Percentiles rank a stretch among this genome's conserved stretches.
Conservation (phyloP, 2,329 filamentous ascomycete species). For the Neonectria magnoliae region DNA sequence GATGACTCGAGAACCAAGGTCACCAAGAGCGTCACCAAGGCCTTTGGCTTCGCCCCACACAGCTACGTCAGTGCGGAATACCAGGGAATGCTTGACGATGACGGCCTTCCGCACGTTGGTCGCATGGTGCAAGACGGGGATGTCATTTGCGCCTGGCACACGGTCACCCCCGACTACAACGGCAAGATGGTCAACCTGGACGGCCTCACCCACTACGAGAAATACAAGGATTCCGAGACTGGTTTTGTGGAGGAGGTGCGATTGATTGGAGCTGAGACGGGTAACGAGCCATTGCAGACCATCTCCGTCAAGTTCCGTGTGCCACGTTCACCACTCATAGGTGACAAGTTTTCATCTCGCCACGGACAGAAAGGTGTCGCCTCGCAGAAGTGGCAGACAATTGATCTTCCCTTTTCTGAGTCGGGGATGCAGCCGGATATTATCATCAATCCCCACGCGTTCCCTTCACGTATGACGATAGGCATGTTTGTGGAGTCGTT, state of each 20-base stretch:
- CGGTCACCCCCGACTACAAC: conserved; percentile 81
- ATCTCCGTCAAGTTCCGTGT: conserved; percentile 94
- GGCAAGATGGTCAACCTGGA: conserved; percentile 87
- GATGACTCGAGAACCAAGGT: conserved; percentile 77
- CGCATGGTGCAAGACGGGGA: conserved; percentile 82
- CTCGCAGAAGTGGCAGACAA: conserved; percentile 93
- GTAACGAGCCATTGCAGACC: conserved; percentile 84
- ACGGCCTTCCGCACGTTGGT: conserved; percentile 87
- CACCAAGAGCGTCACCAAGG: conserved; percentile 76
- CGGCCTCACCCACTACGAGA: conserved; percentile 85
- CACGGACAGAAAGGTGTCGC: conserved; percentile 98
- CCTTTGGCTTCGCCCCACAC: conserved; percentile 91
- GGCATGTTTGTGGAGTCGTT: conserved; percentile 99
- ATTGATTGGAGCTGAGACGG: conserved; percentile 85
- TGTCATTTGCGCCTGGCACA: conserved; percentile 89
- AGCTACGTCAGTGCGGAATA: conserved; percentile 76
- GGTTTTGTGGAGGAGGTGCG: conserved; percentile 94
- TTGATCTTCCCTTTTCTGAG: conserved; percentile 97
- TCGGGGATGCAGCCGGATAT: conserved; percentile 95
- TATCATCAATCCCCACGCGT: conserved; percentile 99
- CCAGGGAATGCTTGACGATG: conserved; percentile 80
- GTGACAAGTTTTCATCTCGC: conserved; percentile 98
- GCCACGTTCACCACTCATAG: conserved; percentile 89
- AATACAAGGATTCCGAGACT: conserved; percentile 91
- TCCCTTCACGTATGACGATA: conserved; percentile 99